Percentiles rank a stretch among this genome's conserved stretches.
Conservation (phyloP, 2,329 filamentous ascomycete species). For the Pestalotiopsis fici region DNA sequence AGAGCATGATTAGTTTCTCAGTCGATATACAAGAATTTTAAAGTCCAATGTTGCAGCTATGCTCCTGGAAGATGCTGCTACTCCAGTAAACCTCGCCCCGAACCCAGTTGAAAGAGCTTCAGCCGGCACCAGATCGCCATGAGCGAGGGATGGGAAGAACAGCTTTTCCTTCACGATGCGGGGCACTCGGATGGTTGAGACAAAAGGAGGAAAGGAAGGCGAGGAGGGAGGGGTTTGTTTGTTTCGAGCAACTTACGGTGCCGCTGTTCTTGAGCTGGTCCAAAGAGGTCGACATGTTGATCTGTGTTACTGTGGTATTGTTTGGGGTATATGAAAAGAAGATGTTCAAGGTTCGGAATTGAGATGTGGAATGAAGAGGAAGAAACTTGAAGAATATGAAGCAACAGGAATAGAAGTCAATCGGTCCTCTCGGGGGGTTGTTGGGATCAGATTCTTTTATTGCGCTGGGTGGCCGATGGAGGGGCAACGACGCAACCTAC, state of each 20-base stretch:
- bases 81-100: not conserved
- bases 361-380: not conserved
- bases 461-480: not conserved
- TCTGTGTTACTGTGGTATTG: not conserved
- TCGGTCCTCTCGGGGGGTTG: not conserved
- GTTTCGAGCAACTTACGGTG: slow-evolving; percentile 71
- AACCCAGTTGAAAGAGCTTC: not conserved
- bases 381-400: not conserved
- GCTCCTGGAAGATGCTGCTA: not conserved
- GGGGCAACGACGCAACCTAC: not conserved
- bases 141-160: slow-evolving; percentile 8
- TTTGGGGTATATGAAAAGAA: not conserved
- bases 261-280: slow-evolving; percentile 96
- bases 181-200: not conserved
- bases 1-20: slow-evolving; percentile 1
- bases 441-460: slow-evolving; percentile 5
- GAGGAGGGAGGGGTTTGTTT: slow-evolving; percentile 6
- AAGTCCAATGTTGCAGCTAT: not conserved
- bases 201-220: not conserved
- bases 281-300: slow-evolving; percentile 80
- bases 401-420: not conserved
- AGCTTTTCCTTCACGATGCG: slow-evolving; percentile 1
- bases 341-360: not conserved
- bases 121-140: not conserved
- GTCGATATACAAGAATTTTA: not conserved